Percentiles rank a stretch among this genome's conserved stretches.
phyloP scores from a whole-genome alignment of 148 eudicot species.

The Gaultheria prostrata region DNA sequence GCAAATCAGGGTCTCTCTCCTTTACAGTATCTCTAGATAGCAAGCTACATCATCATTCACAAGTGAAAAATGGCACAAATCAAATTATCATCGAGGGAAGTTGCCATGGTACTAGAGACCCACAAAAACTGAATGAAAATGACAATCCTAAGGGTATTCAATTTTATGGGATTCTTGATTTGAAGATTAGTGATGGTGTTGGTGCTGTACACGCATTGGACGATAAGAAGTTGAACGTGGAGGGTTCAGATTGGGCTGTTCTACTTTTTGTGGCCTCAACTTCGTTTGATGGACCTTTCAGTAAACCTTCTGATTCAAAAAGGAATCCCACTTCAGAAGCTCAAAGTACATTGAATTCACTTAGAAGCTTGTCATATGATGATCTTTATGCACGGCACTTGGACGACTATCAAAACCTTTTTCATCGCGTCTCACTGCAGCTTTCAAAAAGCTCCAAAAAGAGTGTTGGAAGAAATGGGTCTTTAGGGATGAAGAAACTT shows the following conservation, averaged over 20 bases:
- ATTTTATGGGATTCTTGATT: conserved; percentile 59
- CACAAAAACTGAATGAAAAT: conserved; percentile 28
- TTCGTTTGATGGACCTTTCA: conserved; percentile 68
- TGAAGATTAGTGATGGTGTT: conserved; percentile 43
- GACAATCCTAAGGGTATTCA: conserved; percentile 56
- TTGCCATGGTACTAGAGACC: conserved; percentile 47
- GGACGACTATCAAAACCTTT: conserved; percentile 73
- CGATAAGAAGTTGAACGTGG: conserved; percentile 50
- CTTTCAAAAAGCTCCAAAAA: conserved; percentile 47
- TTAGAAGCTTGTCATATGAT: conserved; percentile 43
- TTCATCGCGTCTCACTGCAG: conserved; percentile 71
- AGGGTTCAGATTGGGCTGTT: conserved; percentile 65
- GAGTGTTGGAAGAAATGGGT: neutral
- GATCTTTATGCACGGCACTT: conserved; percentile 65
- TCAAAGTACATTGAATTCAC: conserved; percentile 32
- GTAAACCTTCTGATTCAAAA: conserved; percentile 54
- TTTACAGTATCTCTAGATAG: conserved; percentile 66
- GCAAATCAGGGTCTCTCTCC: conserved; percentile 56
- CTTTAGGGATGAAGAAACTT: neutral
- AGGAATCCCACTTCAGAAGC: conserved; percentile 60
- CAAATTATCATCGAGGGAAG: conserved; percentile 78
- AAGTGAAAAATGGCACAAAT: conserved; percentile 35
- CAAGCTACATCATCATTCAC: conserved; percentile 48
- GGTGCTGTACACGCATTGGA: conserved; percentile 41
- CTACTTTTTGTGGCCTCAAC: conserved; percentile 62